Base-by-base conservation (phyloP, 116 monocot genomes). In the Papilionanthe hybrid region DNA sequence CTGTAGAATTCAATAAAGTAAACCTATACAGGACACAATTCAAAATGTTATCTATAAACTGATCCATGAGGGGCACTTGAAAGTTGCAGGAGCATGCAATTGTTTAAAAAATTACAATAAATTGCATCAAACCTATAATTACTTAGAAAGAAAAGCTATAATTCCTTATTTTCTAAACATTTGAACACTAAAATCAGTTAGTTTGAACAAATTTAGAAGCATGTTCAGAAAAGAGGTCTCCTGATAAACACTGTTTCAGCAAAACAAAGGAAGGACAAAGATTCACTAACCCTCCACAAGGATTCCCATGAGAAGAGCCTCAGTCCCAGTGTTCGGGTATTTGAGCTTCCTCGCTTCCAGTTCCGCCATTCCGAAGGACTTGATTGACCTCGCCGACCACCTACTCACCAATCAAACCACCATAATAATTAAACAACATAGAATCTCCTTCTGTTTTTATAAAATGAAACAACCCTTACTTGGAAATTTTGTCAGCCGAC, bases 331-430 rank as follows among this genome's bases (percentile, higher is more conserved):
- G 25, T 79, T 88, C 4, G 93, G 89, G 47, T 93, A 91, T 79
- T 90, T 92, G 75, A 93, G 86, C 86, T 93, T 96, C 85, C 92
- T 81, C 18, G 96, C 96, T 72, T 96, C 92, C 81, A 92, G 68
- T 79, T 96, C 93, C 55, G 42, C 92, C 92, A 96, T 89, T 29
- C 81, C 78, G 42, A 96, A 93, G 17, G 96, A 87, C 79, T 93
- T 93, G 60, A 96, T 83, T 32, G 92, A 76, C 82, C 93, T 89
- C 72, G 90, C 84, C 37, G 93, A 91, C 96, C 93, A 96, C 78
- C 96, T 93, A 78, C 44, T 18, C 42, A 58, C 75, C 28, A 44
- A 19, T 45, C 29, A 72, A 81, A 48, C 27, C 32, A 60, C 69
- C 23, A 12, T 41, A 79, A 47, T 47, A 32, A 58, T 22, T 57